Percentiles rank a stretch among this genome's conserved stretches.
Evolutionary conservation across 192 early-diverging fungal genomes (phyloP).

Genomic region (Podila verticillata): DNA sequence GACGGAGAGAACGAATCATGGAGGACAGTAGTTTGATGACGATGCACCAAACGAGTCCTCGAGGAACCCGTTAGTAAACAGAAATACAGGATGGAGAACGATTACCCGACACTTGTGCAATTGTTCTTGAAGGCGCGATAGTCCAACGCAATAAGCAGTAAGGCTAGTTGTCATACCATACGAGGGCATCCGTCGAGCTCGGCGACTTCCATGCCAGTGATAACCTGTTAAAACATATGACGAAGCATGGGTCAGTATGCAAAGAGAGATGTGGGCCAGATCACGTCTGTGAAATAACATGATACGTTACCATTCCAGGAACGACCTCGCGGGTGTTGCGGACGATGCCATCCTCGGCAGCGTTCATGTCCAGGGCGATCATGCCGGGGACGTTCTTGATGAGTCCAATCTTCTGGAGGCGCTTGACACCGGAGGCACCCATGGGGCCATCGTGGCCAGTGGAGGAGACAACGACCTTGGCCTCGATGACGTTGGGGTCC

Average conservation of each 20-base stretch:
- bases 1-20: background rate
- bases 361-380: constrained; percentile 75
- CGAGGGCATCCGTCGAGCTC: constrained; percentile 74
- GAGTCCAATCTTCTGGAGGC: constrained; percentile 66
- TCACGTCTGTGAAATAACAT: background rate
- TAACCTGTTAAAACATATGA: constrained; percentile 17
- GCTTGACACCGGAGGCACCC: constrained; percentile 74
- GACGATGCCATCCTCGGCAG: constrained; percentile 74
- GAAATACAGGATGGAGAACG: background rate
- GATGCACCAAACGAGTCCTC: background rate
- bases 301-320: constrained; percentile 66
- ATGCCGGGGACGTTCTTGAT: constrained; percentile 67
- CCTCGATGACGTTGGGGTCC: constrained; percentile 77
- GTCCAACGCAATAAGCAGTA: background rate
- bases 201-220: constrained; percentile 75
- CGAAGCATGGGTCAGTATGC: background rate
- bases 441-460: constrained; percentile 76
- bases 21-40: background rate
- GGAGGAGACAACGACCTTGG: constrained; percentile 72
- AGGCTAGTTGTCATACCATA: constrained; percentile 62
- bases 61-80: background rate
- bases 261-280: background rate
- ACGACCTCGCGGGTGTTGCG: constrained; percentile 72
- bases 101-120: background rate
- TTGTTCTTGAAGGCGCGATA: background rate